These are phyloP conservation scores for Globisporangium spinosum DNA, from an alignment of 352 stramenopile genomes.

Conservation along the genomic window DNA sequence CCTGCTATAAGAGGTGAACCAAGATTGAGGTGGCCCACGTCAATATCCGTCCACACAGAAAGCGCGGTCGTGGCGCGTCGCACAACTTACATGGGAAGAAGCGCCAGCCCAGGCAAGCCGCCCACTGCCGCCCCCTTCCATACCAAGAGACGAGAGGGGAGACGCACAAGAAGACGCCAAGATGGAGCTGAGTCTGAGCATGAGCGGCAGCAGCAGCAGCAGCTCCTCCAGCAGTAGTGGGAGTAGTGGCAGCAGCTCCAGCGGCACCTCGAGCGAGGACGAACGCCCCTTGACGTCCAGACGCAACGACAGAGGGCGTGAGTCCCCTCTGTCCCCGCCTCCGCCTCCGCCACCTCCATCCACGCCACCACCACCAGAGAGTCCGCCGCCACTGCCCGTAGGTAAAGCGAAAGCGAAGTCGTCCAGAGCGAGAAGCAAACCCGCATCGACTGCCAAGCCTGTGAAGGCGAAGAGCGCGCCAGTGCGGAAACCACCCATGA, in stretches of 20 bases:
- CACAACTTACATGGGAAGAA: slow-evolving; percentile 10
- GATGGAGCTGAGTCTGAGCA: slow-evolving; percentile 16
- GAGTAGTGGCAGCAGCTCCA: slow-evolving; percentile 34
- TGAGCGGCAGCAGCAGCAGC: slow-evolving; percentile 32
- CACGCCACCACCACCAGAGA: slow-evolving; percentile 21
- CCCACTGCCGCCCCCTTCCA: not conserved
- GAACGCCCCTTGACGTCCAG: slow-evolving; percentile 20
- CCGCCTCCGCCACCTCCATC: slow-evolving; percentile 27
- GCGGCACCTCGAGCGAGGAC: slow-evolving; percentile 42
- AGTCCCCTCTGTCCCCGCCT: slow-evolving; percentile 30
- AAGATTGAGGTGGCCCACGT: slow-evolving; percentile 2
- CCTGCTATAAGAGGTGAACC: not conserved
- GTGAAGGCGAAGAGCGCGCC: slow-evolving; percentile 18
- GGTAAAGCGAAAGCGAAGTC: slow-evolving; percentile 19
- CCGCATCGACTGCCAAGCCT: not conserved
- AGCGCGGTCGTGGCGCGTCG: slow-evolving; percentile 4
- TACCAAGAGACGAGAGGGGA: not conserved
- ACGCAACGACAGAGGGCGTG: slow-evolving; percentile 14
- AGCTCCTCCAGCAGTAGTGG: slow-evolving; percentile 24
- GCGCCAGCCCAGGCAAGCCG: slow-evolving; percentile 3
- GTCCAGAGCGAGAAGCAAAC: not conserved
- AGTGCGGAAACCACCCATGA: slow-evolving; percentile 20
- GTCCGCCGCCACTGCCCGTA: slow-evolving; percentile 20
- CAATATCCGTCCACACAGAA: slow-evolving; percentile 3
- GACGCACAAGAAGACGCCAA: not conserved